Conservation (phyloP, 371 early-diverging fungal species). For the Circinella minor region DNA sequence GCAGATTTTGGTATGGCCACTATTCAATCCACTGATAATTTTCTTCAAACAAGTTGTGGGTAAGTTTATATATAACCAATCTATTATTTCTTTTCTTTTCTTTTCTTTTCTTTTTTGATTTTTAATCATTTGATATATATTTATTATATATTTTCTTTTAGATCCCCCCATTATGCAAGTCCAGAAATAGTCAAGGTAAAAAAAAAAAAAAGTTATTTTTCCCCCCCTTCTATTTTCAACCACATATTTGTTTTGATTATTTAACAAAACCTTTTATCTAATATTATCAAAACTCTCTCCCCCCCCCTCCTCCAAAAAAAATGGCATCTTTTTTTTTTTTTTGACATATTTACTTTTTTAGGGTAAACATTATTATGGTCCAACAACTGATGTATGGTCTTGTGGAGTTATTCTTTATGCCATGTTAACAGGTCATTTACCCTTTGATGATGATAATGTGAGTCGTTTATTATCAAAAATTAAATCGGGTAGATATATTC, state of each 20-base stretch:
- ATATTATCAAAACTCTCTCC: too few species aligned
- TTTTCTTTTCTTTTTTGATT: background rate
- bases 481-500: constrained; percentile 51
- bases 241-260: constrained; percentile 14
- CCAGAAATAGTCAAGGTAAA: constrained; percentile 81
- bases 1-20: constrained; percentile 89
- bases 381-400: constrained; percentile 91
- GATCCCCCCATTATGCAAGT: constrained; percentile 84
- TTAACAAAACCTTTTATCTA: too few species aligned
- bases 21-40: constrained; percentile 62
- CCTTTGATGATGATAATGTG: constrained; percentile 93
- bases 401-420: constrained; percentile 93
- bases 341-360: constrained; percentile 36
- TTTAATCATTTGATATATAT: background rate
- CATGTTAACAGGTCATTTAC: constrained; percentile 85
- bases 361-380: constrained; percentile 76
- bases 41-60: constrained; percentile 84
- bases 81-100: background rate
- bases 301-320: background rate
- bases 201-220: background rate
- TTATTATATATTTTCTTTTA: constrained; percentile 14
- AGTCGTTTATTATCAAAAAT: constrained; percentile 73
- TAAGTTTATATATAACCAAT: constrained; percentile 12
- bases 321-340: too few species aligned
- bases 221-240: constrained; percentile 10